Conservation (phyloP, 2,329 filamentous ascomycete genomes). For the Plectosphaerella sp. region DNA sequence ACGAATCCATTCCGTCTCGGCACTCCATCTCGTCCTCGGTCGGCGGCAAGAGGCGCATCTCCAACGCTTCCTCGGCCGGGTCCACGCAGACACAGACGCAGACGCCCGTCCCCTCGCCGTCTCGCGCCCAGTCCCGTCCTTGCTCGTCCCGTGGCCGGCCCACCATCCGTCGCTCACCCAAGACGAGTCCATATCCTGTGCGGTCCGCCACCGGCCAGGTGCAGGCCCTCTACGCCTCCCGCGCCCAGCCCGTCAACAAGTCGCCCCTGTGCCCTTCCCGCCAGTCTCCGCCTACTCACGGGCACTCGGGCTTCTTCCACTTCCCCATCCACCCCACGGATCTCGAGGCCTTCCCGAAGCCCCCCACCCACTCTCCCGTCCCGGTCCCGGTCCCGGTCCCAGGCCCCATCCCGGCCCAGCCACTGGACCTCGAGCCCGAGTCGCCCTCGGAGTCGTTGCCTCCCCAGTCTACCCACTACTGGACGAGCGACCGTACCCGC, state of each 20-base stretch:
- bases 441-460: slow-evolving; percentile 17
- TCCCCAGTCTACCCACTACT: slow-evolving; percentile 61
- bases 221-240: slow-evolving; percentile 16
- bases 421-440: slow-evolving; percentile 4
- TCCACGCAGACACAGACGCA: slow-evolving; percentile 18
- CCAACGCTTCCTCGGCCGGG: slow-evolving; percentile 22
- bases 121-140: slow-evolving; percentile 16
- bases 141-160: slow-evolving; percentile 28
- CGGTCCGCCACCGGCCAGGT: slow-evolving; percentile 12
- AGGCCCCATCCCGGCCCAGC: slow-evolving; percentile 8
- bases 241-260: slow-evolving; percentile 7
- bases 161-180: slow-evolving; percentile 33
- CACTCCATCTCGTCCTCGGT: slow-evolving; percentile 28
- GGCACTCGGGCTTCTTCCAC: slow-evolving; percentile 39
- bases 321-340: slow-evolving; percentile 39
- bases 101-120: not conserved
- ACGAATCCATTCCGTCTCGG: slow-evolving; percentile 44
- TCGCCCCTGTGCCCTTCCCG: slow-evolving; percentile 6
- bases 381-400: not conserved
- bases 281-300: slow-evolving; percentile 14
- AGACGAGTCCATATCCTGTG: slow-evolving; percentile 23
- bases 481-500: slow-evolving; percentile 60
- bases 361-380: not conserved
- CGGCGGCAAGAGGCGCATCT: slow-evolving; percentile 25
- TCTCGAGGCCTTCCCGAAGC: slow-evolving; percentile 12